Evolutionary conservation across 2,329 filamentous ascomycete species (phyloP).

Genomic region (Cercospora sojina): DNA sequence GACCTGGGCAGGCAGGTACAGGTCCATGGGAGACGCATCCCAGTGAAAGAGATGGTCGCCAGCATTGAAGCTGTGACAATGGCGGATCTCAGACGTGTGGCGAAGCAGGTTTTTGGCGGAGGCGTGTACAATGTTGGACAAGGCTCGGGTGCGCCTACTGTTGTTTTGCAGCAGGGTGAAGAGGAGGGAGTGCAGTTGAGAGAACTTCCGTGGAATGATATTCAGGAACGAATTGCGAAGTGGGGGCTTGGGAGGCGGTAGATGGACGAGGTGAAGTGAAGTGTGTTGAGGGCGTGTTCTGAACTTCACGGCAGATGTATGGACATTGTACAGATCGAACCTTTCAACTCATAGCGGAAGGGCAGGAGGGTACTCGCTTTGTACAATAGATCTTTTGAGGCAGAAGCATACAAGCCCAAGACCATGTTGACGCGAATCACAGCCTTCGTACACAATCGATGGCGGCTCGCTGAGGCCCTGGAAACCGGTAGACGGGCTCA

Average conservation of each 20-base stretch:
- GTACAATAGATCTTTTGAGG: neutral
- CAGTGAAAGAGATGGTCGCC: conserved; percentile 87
- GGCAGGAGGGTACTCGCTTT: neutral
- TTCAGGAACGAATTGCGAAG: conserved; percentile 78
- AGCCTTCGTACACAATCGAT: too few species aligned
- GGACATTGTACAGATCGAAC: neutral
- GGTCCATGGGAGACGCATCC: conserved; percentile 90
- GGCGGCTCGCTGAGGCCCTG: too few species aligned
- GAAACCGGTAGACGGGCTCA: too few species aligned
- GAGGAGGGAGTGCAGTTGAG: conserved; percentile 66
- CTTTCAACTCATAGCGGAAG: neutral
- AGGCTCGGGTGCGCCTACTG: conserved; percentile 86
- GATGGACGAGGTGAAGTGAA: too few species aligned
- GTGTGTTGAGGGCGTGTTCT: too few species aligned
- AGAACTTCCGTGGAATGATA: conserved; percentile 78
- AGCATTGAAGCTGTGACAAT: conserved; percentile 82
- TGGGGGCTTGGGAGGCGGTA: conserved; percentile 71
- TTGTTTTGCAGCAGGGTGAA: conserved; percentile 90
- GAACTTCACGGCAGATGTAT: neutral
- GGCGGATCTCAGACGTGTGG: conserved; percentile 77
- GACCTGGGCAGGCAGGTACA: conserved; percentile 93
- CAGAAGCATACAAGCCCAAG: too few species aligned
- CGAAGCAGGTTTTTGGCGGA: conserved; percentile 73
- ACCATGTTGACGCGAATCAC: too few species aligned
- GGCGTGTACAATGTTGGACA: conserved; percentile 69